A percentile compares a stretch with the other conserved stretches of the same genome.
These are phyloP conservation scores for Apiospora rasikravindrae DNA, from an alignment of 2,329 filamentous ascomycete genomes.

Conservation along the genomic window DNA sequence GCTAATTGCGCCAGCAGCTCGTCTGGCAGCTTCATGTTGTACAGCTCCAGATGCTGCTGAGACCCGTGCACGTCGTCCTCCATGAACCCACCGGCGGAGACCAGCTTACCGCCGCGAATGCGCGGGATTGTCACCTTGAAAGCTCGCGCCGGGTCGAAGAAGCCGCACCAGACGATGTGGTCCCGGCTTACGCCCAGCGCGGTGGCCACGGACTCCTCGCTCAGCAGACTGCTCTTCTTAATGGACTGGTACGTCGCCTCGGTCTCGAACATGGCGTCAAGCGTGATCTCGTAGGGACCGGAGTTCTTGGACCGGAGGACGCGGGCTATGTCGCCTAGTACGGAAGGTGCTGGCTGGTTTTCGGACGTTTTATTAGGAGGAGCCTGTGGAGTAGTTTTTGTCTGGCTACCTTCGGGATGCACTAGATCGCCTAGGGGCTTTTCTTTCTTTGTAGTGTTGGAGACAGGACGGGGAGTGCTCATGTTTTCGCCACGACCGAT, in stretches of 20 bases:
- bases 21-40: constrained; percentile 30
- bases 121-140: constrained; percentile 52
- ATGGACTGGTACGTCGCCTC: constrained; percentile 41
- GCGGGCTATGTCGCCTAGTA: constrained; percentile 42
- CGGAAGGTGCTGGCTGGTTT: constrained; percentile 17
- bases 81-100: constrained; percentile 36
- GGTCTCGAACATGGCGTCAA: constrained; percentile 51
- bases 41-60: constrained; percentile 35
- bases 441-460: neutral
- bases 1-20: constrained; percentile 13
- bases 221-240: constrained; percentile 43
- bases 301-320: constrained; percentile 52
- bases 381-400: neutral
- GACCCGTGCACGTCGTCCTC: constrained; percentile 39
- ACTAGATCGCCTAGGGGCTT: no score
- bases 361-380: constrained; percentile 19
- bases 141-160: constrained; percentile 51
- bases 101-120: constrained; percentile 27
- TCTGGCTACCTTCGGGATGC: neutral
- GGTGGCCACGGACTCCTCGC: constrained; percentile 38
- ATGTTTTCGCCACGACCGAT: neutral
- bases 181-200: constrained; percentile 35
- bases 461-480: neutral
- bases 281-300: constrained; percentile 48
- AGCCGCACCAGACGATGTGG: constrained; percentile 45